Base-by-base conservation (phyloP, 2,329 filamentous ascomycete genomes). In the Hymenoscyphus salicellus region DNA sequence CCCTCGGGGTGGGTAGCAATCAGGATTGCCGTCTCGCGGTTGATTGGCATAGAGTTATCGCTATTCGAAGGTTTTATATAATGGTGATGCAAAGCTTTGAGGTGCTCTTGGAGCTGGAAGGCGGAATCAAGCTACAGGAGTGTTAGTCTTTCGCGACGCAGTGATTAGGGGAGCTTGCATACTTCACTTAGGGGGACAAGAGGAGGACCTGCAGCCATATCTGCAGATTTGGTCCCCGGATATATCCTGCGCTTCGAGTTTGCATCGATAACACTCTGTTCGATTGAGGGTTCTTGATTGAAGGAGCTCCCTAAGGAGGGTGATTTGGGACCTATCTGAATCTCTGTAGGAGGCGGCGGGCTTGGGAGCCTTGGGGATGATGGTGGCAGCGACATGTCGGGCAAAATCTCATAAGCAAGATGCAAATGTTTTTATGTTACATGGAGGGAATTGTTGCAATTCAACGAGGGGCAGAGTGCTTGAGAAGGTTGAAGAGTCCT, bases 51-150 rank as follows among this genome's bases (percentile, higher is more conserved):
- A 38, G 87, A 89, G 70, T 86, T 86, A 68, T 84, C 82, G 61
- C 81, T 82, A 61, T 76, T 74, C 55, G 79, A 72, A 6, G 86
- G 85, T 66, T 87, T 85, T 1, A 92, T 96, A 76, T 91, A 89
- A 76, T 90, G 83, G 77, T 93, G 88, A 80, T 98, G 92, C 17
- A 97, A 86, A 41, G 95, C 92, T 77, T 96, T 94, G 62, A 99
- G 89, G 75, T 99, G 94, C 79, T 99, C 95, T 78, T 97, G 96
- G 20, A 98, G 86, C 77, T 97, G 95, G 77, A 98, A 99, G 55
- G 95, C 91, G 26, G 94, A 98, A 76, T 99, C 93, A 71, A 99
- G 92, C 91, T 97, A 77, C 62, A 55, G 36, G 20, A 20, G 10
- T 46, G 59, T 77, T 65, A 75, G 69, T 61, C 55, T 60, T 38